phyloP scores from a whole-genome alignment of 2,329 filamentous ascomycete species.

The Diplodia seriata region DNA sequence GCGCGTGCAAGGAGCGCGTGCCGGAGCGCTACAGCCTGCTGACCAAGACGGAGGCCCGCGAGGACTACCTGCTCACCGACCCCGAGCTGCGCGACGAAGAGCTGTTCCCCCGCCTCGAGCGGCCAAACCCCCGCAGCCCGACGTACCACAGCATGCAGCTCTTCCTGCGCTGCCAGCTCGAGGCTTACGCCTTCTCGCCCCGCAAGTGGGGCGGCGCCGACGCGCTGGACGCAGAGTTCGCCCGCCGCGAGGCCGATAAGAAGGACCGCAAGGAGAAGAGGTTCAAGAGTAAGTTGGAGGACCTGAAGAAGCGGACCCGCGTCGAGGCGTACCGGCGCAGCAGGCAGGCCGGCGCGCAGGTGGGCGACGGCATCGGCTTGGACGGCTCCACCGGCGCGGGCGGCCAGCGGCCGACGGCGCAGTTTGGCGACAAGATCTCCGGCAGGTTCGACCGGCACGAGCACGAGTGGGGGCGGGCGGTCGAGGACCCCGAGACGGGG shows the following conservation, averaged over 20 bases:
- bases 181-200: constrained; percentile 83
- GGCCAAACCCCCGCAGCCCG: constrained; percentile 92
- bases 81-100: constrained; percentile 89
- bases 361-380: constrained; percentile 14
- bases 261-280: constrained; percentile 88
- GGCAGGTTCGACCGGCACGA: constrained; percentile 73
- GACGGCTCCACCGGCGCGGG: constrained; percentile 71
- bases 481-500: constrained; percentile 69
- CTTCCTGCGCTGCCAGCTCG: constrained; percentile 90
- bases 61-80: constrained; percentile 95
- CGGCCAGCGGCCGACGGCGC: constrained; percentile 59
- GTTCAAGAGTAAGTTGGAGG: constrained; percentile 85
- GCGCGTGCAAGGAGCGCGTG: constrained; percentile 84
- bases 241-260: constrained; percentile 76
- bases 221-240: constrained; percentile 87
- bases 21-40: constrained; percentile 94
- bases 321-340: constrained; percentile 83
- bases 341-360: constrained; percentile 49
- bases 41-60: constrained; percentile 94
- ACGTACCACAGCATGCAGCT: constrained; percentile 99
- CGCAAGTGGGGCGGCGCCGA: constrained; percentile 91
- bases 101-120: constrained; percentile 83
- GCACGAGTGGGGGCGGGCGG: constrained; percentile 78
- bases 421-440: constrained; percentile 79
- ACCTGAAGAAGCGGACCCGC: constrained; percentile 90